phyloP scores from a whole-genome alignment of 1,284 basidiomycete species.

The Cutaneotrichosporon arboriforme region DNA sequence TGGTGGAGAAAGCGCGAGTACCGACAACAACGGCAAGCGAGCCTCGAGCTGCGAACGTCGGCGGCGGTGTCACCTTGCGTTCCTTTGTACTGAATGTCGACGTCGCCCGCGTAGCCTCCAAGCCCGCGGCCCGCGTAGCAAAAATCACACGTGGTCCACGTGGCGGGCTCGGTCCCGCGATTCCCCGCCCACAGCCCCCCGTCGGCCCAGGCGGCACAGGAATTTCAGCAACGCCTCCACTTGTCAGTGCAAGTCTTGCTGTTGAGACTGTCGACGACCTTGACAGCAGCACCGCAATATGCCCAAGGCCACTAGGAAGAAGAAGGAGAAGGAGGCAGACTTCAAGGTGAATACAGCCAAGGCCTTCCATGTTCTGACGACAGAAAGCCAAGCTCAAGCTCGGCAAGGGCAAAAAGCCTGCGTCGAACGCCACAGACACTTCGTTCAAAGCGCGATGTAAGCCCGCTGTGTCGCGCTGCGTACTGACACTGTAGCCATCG shows the following conservation, averaged over 20 bases:
- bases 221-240: not conserved
- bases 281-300: constrained; percentile 49
- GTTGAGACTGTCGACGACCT: no score
- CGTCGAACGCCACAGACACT: constrained; percentile 85
- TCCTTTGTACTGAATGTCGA: no score
- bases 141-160: no score
- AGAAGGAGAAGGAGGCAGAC: constrained; percentile 80
- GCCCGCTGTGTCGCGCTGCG: constrained; percentile 22
- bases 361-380: not conserved
- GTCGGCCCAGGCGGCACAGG: no score
- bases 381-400: constrained; percentile 96
- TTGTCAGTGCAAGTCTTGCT: no score
- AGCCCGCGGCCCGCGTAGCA: no score
- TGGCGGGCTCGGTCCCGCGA: no score
- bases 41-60: not conserved
- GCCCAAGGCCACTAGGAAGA: constrained; percentile 82
- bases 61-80: no score
- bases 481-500: constrained; percentile 60
- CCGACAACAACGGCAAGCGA: not conserved
- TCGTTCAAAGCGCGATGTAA: constrained; percentile 88
- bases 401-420: constrained; percentile 81
- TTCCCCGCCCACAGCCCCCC: no score
- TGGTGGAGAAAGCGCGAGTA: not conserved
- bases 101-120: no score
- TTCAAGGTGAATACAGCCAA: constrained; percentile 61